Base-by-base conservation (phyloP, 2,329 filamentous ascomycete genomes). In the Grosmannia clavigera region DNA sequence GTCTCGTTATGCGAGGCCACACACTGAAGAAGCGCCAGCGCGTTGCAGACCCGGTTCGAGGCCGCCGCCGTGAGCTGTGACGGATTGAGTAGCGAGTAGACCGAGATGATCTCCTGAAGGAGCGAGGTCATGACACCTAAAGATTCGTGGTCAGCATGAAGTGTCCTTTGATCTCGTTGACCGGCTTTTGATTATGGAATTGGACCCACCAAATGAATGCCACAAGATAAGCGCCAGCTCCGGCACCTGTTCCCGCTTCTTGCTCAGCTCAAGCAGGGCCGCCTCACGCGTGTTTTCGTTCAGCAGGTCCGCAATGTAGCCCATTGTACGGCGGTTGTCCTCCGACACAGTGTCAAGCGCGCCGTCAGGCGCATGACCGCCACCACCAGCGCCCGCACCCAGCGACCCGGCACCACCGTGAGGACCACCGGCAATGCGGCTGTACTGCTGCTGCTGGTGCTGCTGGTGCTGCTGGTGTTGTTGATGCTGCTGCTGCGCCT, bases 1-100 rank as follows among this genome's bases (percentile, higher is more conserved):
- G 94, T 99, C 70, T 99, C 94, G 67, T 95, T 95, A 77, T 99
- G 94, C 55, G 91, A 96, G 48, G 94, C 94, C 63, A 99, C 94
- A 70, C 94, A 99, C 74, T 99, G 94, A 55, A 99, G 81, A 63
- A 99, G 82, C 33, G 94, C 94, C 64, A 99, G 82, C 46, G 94
- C 94, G 73, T 99, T 99, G 77, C 94, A 99, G 61, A 99, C 94
- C 65, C 94, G 81, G 76, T 99, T 99, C 3, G 90, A 95, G 19
- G 94, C 92, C n/a, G 94, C 92, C 3, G 94, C 94, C 9, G 94
- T 99, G 68, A 99, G 83, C 75, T 97, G 92, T 57, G 91, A 96
- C 6, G 94, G 94, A 72, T 96, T 99, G 67, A 99, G 83, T 5
- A 99, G 83, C 33, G 91, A 95, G 71, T 99, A 99, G 60, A 99